Percentiles rank a stretch among this genome's conserved stretches.
Evolutionary conservation across 2,329 filamentous ascomycete genomes (phyloP).

Genomic region (Pochonia chlamydosporia): DNA sequence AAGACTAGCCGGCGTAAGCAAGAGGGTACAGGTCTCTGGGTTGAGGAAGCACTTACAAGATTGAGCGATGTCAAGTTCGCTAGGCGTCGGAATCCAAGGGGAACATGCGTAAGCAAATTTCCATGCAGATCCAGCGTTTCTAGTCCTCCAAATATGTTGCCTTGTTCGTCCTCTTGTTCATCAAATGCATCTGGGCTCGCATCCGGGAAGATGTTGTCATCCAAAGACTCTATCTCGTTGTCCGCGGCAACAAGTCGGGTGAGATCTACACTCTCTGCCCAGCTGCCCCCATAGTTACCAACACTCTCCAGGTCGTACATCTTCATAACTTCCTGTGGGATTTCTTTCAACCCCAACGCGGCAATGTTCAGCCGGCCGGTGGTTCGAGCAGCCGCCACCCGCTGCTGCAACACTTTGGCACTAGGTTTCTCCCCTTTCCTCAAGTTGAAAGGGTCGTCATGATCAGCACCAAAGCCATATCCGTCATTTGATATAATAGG

Average conservation of each 20-base stretch:
- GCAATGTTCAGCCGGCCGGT: constrained; percentile 85
- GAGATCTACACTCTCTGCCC: constrained; percentile 89
- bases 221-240: constrained; percentile 74
- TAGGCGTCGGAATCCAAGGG: constrained; percentile 68
- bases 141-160: constrained; percentile 74
- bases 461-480: constrained; percentile 44
- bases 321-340: constrained; percentile 75
- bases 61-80: constrained; percentile 75
- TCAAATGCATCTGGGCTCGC: constrained; percentile 48
- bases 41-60: constrained; percentile 47
- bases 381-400: constrained; percentile 65
- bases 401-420: constrained; percentile 64
- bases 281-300: constrained; percentile 59
- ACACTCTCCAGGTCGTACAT: constrained; percentile 82
- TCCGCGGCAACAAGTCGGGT: constrained; percentile 80
- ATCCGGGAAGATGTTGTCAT: constrained; percentile 76
- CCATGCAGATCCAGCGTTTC: constrained; percentile 82
- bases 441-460: constrained; percentile 66
- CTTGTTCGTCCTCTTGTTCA: constrained; percentile 60
- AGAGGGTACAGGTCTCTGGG: background rate
- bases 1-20: constrained; percentile 49
- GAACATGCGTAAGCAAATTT: constrained; percentile 68
- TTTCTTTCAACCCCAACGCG: constrained; percentile 70
- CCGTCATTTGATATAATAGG: constrained; percentile 40
- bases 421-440: constrained; percentile 49